Conservation (phyloP, 805 yeast species). For the Candida saitoana region DNA sequence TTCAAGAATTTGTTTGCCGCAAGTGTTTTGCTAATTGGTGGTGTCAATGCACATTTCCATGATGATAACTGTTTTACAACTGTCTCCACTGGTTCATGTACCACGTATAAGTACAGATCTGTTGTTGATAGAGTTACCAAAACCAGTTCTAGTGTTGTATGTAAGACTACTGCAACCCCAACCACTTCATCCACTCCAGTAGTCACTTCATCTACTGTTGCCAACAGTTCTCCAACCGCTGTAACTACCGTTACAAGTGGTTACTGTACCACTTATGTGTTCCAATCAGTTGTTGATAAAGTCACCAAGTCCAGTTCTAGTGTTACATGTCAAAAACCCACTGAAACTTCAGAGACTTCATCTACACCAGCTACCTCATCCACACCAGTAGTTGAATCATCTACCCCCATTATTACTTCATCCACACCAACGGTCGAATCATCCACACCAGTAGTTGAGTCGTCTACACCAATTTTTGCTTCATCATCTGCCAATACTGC, state of each 20-base stretch:
- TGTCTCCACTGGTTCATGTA: background rate
- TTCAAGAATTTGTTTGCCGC: background rate
- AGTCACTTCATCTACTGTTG: background rate
- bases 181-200: background rate
- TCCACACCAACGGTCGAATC: background rate
- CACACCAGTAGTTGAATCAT: background rate
- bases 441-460: background rate
- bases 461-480: slow-evolving; percentile 1
- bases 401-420: background rate
- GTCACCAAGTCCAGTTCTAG: background rate
- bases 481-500: too few relatives aligned
- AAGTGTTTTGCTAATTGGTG: background rate
- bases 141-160: background rate
- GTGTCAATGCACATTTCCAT: background rate
- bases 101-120: background rate
- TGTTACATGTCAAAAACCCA: background rate
- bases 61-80: too few relatives aligned
- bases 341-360: background rate
- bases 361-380: background rate
- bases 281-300: background rate
- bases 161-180: background rate
- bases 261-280: background rate
- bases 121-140: background rate
- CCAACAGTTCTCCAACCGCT: background rate
- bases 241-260: background rate